Base-by-base conservation (phyloP, 2,329 filamentous ascomycete species). In the Phialocephala subalpina region DNA sequence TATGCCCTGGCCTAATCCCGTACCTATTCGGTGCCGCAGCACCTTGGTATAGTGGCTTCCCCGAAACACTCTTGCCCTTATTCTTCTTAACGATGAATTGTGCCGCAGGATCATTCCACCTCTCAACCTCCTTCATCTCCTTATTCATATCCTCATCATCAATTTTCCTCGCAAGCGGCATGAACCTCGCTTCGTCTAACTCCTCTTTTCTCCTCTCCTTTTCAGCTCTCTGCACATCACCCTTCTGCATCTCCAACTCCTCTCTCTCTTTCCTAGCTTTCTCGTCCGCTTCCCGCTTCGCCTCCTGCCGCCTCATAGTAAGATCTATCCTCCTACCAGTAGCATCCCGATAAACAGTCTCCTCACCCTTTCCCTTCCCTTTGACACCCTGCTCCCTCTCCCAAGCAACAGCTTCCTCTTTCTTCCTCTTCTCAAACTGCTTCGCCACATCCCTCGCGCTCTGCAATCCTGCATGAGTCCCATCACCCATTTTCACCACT, bases 21-120 rank as follows among this genome's bases (percentile, higher is more conserved):
- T 98, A 98, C 22, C 96, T 86, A 83, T 99, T 99, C 53, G 96
- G 96, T 74, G 92, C 86, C 63, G 91, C 92, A 0, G 90, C 86
- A 0, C 95, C 96, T 67, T 88, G 82, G 77, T 98, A 99, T 4
- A 92, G 77, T 3, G 70, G 69, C 58, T 73, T 77, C 47, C 73
- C 72, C 18, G 59, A 69, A 18, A 29, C 64, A 60, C 70, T 73
- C 36, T 62, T 73, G 2, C 72, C 71, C 27, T 69, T 69, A 47
- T 66, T 69, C 65, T 72, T 73, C 66, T 58, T 84, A 73, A 80
- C 86, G 74, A 97, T 77, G 74, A 98, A 97, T 72, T 88, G 86
- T 65, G 90, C 90, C 79, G 97, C 97, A 0, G 96, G 96, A 80
- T 99, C 96, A 77, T 97, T 95, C 97, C 97, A 99, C 72, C 95